Conservation (phyloP, 2,329 filamentous ascomycete species). For the Mycocentrospora acerina region DNA sequence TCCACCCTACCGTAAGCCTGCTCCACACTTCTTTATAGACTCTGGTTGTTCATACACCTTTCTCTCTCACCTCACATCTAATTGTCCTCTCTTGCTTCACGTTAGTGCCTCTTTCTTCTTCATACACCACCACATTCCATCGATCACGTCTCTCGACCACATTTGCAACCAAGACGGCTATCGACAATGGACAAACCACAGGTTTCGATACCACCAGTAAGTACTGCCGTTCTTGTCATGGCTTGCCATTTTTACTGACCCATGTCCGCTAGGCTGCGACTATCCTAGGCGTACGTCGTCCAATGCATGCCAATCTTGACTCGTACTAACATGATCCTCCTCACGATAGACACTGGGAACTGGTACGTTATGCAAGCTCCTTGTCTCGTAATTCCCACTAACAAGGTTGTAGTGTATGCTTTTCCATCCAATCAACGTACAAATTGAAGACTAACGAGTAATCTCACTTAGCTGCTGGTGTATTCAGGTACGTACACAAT, state of each 20-base stretch:
- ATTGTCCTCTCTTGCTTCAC: not conserved
- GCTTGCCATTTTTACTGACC: constrained; percentile 18
- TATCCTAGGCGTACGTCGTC: constrained; percentile 39
- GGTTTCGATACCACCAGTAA: constrained; percentile 37
- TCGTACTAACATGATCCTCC: constrained; percentile 13
- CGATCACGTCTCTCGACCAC: not conserved
- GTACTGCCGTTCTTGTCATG: constrained; percentile 3
- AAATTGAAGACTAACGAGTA: constrained; percentile 15
- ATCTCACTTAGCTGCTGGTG: constrained; percentile 42
- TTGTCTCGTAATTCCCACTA: constrained; percentile 6
- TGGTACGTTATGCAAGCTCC: constrained; percentile 21
- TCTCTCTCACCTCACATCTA: not conserved
- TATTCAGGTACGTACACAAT: constrained; percentile 37
- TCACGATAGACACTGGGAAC: constrained; percentile 41
- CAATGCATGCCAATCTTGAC: constrained; percentile 2
- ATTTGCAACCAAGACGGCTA: too few species aligned
- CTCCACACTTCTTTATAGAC: not conserved
- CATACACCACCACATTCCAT: not conserved
- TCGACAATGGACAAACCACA: constrained; percentile 35
- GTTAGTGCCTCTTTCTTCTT: not conserved
- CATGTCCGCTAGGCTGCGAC: constrained; percentile 37
- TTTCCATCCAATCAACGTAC: not conserved
- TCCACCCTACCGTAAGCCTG: constrained; percentile 4
- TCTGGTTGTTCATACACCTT: not conserved
- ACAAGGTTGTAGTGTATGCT: constrained; percentile 25